A percentile compares a stretch with the other conserved stretches of the same genome.
These are phyloP conservation scores for Marasmius oreades DNA, from an alignment of 1,284 basidiomycete genomes.

Conservation along the genomic window DNA sequence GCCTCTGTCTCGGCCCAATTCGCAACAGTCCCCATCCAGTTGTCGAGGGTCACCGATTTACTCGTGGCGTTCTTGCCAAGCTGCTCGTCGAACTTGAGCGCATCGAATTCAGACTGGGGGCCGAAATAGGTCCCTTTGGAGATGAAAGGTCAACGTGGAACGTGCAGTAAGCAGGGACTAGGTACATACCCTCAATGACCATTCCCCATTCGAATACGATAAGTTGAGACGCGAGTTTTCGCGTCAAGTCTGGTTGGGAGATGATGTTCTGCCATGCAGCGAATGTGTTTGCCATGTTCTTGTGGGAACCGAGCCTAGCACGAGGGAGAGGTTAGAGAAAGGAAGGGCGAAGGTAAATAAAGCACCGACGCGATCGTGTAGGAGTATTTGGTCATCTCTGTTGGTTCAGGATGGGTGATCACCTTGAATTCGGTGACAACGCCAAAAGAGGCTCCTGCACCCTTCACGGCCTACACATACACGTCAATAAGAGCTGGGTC, in stretches of 20 bases:
- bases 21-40: slow-evolving; percentile 17
- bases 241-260: slow-evolving; percentile 15
- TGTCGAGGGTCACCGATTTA: slow-evolving; percentile 7
- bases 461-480: slow-evolving; percentile 15
- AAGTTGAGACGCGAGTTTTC: slow-evolving; percentile 19
- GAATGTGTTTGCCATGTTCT: slow-evolving; percentile 13
- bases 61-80: slow-evolving; percentile 12
- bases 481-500: not conserved
- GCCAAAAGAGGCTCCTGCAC: slow-evolving; percentile 18
- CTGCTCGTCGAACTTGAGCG: slow-evolving; percentile 14
- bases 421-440: slow-evolving; percentile 19
- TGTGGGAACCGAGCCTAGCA: slow-evolving; percentile 14
- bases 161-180: too few relatives aligned
- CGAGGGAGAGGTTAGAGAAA: not conserved
- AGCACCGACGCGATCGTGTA: not conserved
- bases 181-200: slow-evolving; percentile 13
- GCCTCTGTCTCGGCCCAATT: slow-evolving; percentile 21
- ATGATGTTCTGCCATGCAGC: slow-evolving; percentile 18
- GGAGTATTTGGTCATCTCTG: slow-evolving; percentile 3
- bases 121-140: slow-evolving; percentile 18
- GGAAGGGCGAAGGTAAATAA: not conserved
- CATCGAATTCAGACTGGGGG: slow-evolving; percentile 16
- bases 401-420: slow-evolving; percentile 16
- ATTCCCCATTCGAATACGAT: slow-evolving; percentile 18
- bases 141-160: too few relatives aligned